Evolutionary conservation across 345 rosid species (phyloP).

Genomic region (Eucalyptus decipiens): DNA sequence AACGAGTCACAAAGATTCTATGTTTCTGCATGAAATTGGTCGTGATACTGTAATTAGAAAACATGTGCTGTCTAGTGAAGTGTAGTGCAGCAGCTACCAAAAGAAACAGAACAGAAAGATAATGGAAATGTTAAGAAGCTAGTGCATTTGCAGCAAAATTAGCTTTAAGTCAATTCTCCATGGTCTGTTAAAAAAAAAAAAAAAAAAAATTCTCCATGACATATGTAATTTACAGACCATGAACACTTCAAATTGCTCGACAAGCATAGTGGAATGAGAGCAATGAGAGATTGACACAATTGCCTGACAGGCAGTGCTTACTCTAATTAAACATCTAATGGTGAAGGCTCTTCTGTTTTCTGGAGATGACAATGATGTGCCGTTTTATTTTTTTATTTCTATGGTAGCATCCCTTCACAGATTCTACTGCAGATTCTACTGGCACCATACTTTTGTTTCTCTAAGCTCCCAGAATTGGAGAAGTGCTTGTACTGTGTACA

Average conservation of each 20-base stretch:
- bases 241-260: neutral
- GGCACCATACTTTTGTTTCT: neutral
- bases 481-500: neutral
- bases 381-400: neutral
- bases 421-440: neutral
- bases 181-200: neutral
- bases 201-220: neutral
- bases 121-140: neutral
- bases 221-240: neutral
- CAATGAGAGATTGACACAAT: neutral
- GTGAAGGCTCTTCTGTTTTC: neutral
- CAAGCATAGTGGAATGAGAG: neutral
- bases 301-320: neutral
- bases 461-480: neutral
- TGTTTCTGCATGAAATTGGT: neutral
- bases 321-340: neutral
- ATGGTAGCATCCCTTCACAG: neutral
- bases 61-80: neutral
- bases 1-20: neutral
- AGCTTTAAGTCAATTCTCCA: neutral
- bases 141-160: neutral
- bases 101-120: neutral
- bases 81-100: neutral
- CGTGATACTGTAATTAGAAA: neutral
- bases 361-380: neutral